Conservation (phyloP, 306 rosid species). For the Glycine latifolia region DNA sequence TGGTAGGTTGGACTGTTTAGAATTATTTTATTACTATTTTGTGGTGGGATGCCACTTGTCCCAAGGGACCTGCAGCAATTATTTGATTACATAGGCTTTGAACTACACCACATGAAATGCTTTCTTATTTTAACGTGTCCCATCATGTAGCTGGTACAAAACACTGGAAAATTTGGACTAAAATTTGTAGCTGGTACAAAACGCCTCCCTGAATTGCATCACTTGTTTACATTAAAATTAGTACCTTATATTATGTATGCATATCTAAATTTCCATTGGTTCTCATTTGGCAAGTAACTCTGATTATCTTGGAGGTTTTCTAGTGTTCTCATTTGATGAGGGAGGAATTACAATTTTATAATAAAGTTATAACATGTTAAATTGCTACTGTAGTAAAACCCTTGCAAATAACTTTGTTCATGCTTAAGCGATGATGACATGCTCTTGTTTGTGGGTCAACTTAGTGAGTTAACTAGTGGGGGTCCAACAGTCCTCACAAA, state of each 20-base stretch:
- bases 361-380: background rate
- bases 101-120: background rate
- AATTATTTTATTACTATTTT: conserved; percentile 14
- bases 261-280: background rate
- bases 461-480: background rate
- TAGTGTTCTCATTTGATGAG: background rate
- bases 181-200: background rate
- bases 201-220: background rate
- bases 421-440: too few relatives aligned
- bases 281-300: conserved; percentile 7
- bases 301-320: conserved; percentile 21
- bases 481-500: background rate
- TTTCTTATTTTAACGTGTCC: background rate
- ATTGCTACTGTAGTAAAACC: background rate
- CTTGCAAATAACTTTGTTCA: too few relatives aligned
- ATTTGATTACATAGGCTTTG: background rate
- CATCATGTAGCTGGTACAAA: background rate
- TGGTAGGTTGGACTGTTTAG: background rate
- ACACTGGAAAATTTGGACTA: background rate
- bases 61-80: background rate
- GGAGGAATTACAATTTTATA: background rate
- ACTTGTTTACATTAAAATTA: background rate
- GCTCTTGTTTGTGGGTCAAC: background rate
- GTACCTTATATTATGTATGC: too few relatives aligned
- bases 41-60: background rate